Evolutionary conservation across 805 yeast genomes (phyloP).

Genomic region (Ogataea thermomethanolica): DNA sequence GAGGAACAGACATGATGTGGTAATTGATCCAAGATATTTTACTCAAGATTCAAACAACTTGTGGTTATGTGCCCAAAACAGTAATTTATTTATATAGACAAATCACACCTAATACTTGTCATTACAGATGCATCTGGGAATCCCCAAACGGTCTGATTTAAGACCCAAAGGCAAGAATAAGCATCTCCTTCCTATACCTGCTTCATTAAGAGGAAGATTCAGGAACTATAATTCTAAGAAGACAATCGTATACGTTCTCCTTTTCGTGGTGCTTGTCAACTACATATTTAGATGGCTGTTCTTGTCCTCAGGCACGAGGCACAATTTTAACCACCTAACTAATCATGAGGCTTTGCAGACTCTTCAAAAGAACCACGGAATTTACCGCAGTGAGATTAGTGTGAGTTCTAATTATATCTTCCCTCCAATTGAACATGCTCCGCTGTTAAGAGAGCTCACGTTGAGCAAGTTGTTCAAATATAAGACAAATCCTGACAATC

Average conservation of each 20-base stretch:
- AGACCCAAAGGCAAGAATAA: slow-evolving; percentile 20
- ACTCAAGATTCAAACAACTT: not conserved
- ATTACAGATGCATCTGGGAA: slow-evolving; percentile 25
- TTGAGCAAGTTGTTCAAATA: slow-evolving; percentile 48
- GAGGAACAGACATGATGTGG: slow-evolving; percentile 39
- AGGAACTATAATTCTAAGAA: slow-evolving; percentile 12
- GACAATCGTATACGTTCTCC: slow-evolving; percentile 5
- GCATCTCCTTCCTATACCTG: slow-evolving; percentile 21
- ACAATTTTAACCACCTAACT: slow-evolving; percentile 23
- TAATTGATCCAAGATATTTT: not conserved
- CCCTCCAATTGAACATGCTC: slow-evolving; percentile 75
- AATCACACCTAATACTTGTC: slow-evolving; percentile 5
- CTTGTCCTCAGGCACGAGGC: slow-evolving; percentile 5
- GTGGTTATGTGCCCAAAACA: slow-evolving; percentile 7
- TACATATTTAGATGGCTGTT: slow-evolving; percentile 34
- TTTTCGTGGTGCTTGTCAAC: slow-evolving; percentile 9
- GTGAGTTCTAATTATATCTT: slow-evolving; percentile 55
- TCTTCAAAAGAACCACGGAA: slow-evolving; percentile 38
- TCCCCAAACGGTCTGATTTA: slow-evolving; percentile 26
- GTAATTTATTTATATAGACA: not conserved
- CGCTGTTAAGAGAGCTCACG: slow-evolving; percentile 54
- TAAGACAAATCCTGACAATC: slow-evolving; percentile 41
- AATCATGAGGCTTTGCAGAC: slow-evolving; percentile 23
- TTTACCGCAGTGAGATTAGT: slow-evolving; percentile 42
- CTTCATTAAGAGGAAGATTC: slow-evolving; percentile 16